Percentiles rank a stretch among this genome's conserved stretches.
phyloP scores from a whole-genome alignment of 176 grass and related monocot genomes.

The Musa beccarii region DNA sequence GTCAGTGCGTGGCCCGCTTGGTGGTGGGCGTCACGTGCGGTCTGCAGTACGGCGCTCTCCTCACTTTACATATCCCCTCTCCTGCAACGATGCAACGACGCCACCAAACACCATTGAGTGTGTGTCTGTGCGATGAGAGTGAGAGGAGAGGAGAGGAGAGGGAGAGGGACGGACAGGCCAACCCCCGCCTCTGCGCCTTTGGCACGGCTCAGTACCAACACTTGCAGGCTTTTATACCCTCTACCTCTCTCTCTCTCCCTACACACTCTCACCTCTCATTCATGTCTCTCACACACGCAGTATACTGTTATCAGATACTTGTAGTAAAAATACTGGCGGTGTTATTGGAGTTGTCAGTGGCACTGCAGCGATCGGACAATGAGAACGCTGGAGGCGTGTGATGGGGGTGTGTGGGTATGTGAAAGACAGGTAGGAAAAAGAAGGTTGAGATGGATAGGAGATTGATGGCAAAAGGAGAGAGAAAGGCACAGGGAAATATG shows the following conservation, averaged over 20 bases:
- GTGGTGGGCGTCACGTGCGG: conserved; percentile 31
- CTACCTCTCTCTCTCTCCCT: not conserved
- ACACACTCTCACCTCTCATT: not conserved
- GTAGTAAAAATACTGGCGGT: not conserved
- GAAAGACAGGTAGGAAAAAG: not conserved
- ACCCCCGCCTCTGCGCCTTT: not conserved
- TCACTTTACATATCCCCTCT: conserved; percentile 2
- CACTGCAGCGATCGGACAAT: conserved; percentile 29
- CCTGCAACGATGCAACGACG: not conserved
- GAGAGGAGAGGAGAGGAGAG: not conserved
- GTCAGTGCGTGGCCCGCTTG: too few species aligned
- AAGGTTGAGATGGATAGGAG: not conserved
- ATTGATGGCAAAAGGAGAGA: not conserved
- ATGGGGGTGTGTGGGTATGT: too few species aligned
- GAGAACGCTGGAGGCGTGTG: not conserved
- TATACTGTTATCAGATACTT: conserved; percentile 22
- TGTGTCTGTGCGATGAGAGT: not conserved
- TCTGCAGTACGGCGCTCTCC: conserved; percentile 23
- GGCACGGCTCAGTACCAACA: not conserved
- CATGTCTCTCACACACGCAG: not conserved
- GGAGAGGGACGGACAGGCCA: not conserved
- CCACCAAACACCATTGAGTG: not conserved
- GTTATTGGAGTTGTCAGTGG: conserved; percentile 20
- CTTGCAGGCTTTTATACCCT: conserved; percentile 2
- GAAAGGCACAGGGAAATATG: not conserved